A percentile compares a stretch with the other conserved stretches of the same genome.
Evolutionary conservation across 139 green algal genomes (phyloP).

Genomic region (Chlamydomonas asymmetrica): DNA sequence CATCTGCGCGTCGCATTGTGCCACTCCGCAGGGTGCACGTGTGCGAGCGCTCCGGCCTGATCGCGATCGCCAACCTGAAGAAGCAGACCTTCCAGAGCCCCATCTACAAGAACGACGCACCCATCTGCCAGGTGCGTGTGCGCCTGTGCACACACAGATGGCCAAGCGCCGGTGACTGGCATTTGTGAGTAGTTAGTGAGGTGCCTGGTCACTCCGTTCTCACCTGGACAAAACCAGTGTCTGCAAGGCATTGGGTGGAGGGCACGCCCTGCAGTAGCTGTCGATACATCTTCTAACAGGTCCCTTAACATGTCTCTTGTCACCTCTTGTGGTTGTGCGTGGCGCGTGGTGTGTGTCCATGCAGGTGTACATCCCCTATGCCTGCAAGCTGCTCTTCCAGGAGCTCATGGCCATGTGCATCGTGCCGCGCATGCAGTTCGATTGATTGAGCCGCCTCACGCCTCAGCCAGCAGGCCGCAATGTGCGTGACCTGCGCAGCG

Average conservation of each 20-base stretch:
- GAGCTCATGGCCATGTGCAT: slow-evolving; percentile 92
- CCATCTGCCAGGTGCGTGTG: slow-evolving; percentile 31
- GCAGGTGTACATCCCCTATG: slow-evolving; percentile 89
- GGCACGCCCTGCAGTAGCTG: too few relatives aligned
- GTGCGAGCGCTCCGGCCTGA: slow-evolving; percentile 80
- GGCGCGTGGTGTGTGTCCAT: too few relatives aligned
- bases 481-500: too few relatives aligned
- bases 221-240: too few relatives aligned
- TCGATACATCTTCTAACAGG: too few relatives aligned
- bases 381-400: slow-evolving; percentile 95
- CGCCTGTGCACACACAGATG: too few relatives aligned
- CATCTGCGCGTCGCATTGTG: neutral
- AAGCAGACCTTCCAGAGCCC: slow-evolving; percentile 83
- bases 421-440: slow-evolving; percentile 55
- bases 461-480: neutral
- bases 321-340: too few relatives aligned
- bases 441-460: neutral
- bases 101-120: slow-evolving; percentile 47
- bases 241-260: too few relatives aligned
- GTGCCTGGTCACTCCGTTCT: too few relatives aligned
- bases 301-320: too few relatives aligned
- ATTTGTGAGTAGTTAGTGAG: too few relatives aligned
- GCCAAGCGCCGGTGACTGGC: too few relatives aligned
- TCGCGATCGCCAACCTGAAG: slow-evolving; percentile 86
- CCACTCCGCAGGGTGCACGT: slow-evolving; percentile 81